Conservation (phyloP, 495 filamentous ascomycete species). For the Patellaria atrata region DNA sequence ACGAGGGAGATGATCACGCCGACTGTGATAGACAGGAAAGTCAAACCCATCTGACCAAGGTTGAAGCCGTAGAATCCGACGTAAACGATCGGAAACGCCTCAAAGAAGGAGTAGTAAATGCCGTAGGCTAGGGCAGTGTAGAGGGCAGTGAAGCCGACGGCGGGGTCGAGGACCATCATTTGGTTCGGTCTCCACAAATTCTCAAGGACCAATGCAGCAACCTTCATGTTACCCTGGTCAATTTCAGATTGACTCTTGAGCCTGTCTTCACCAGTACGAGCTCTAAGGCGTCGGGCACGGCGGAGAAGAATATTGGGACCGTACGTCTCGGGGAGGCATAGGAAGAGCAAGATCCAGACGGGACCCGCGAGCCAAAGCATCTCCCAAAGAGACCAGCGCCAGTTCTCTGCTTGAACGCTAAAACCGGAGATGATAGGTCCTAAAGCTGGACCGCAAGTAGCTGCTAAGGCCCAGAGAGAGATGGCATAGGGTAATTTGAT, state of each 20-base stretch:
- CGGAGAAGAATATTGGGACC: constrained; percentile 40
- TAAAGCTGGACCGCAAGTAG: constrained; percentile 36
- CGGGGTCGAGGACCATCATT: constrained; percentile 48
- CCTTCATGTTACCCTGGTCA: constrained; percentile 31
- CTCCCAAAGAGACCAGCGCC: constrained; percentile 31
- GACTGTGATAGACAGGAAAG: constrained; percentile 50
- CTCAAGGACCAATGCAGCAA: constrained; percentile 36
- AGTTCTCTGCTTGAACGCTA: constrained; percentile 38
- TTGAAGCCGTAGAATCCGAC: constrained; percentile 46
- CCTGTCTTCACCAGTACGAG: constrained; percentile 20
- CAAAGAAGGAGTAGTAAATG: constrained; percentile 60
- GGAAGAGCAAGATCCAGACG: constrained; percentile 34
- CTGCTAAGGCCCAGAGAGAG: constrained; percentile 37
- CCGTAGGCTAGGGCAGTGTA: constrained; percentile 52
- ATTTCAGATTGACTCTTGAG: constrained; percentile 27
- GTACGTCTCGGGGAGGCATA: constrained; percentile 43
- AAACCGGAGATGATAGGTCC: constrained; percentile 52
- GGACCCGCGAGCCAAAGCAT: constrained; percentile 36
- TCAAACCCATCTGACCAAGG: constrained; percentile 45
- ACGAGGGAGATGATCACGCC: constrained; percentile 38
- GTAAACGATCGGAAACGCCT: constrained; percentile 62
- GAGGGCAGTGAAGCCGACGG: constrained; percentile 45
- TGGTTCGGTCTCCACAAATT: constrained; percentile 48
- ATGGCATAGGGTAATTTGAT: constrained; percentile 40
- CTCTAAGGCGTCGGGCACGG: constrained; percentile 39